phyloP scores from a whole-genome alignment of 768 basidiomycete genomes.

The Macrolepiota dolichaula region DNA sequence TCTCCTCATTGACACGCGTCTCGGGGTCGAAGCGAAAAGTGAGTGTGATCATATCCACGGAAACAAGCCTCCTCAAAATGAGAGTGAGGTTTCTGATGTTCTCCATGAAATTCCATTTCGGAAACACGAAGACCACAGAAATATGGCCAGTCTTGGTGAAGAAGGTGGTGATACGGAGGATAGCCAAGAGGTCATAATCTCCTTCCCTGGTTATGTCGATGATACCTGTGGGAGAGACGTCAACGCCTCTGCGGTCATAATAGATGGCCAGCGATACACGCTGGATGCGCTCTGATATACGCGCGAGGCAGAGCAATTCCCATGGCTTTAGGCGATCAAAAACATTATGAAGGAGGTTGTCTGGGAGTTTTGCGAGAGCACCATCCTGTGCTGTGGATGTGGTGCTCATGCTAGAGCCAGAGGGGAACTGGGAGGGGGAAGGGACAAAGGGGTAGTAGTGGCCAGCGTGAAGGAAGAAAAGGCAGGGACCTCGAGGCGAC shows the following conservation, averaged over 20 bases:
- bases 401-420: conserved; percentile 9
- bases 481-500: conserved; percentile 8
- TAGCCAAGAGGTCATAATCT: conserved; percentile 9
- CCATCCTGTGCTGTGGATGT: conserved; percentile 2
- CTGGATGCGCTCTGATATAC: conserved; percentile 12
- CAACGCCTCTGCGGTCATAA: conserved; percentile 12
- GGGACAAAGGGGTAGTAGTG: not conserved
- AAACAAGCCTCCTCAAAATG: conserved; percentile 10
- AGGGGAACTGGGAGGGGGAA: not conserved
- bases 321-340: conserved; percentile 10
- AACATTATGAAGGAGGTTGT: conserved; percentile 3
- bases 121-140: conserved; percentile 12
- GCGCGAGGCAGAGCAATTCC: conserved; percentile 11
- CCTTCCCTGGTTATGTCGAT: conserved; percentile 12
- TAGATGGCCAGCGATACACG: conserved; percentile 11
- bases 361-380: conserved; percentile 8
- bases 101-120: conserved; percentile 12
- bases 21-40: conserved; percentile 9
- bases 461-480: conserved; percentile 10
- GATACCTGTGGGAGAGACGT: conserved; percentile 10
- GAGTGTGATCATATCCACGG: conserved; percentile 12
- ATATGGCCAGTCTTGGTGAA: conserved; percentile 11
- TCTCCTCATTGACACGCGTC: conserved; percentile 5
- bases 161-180: conserved; percentile 12
- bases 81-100: conserved; percentile 11